These are phyloP conservation scores for Aspergillus olivimuriae DNA, from an alignment of 495 filamentous ascomycete species.

Conservation along the genomic window DNA sequence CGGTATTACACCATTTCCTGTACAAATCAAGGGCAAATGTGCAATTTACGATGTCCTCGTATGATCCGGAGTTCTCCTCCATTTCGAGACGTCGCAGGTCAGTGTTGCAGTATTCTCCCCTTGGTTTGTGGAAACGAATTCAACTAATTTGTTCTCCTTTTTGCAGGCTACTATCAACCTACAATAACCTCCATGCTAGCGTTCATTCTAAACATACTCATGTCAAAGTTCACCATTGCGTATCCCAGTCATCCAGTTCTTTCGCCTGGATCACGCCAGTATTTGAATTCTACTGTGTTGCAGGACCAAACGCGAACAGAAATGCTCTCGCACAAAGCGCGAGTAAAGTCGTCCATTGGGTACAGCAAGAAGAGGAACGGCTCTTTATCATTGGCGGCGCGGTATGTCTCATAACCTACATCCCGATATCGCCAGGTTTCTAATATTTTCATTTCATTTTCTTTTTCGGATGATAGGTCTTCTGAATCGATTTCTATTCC, in stretches of 20 bases:
- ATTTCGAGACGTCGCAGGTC: slow-evolving; percentile 60
- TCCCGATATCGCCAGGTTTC: neutral
- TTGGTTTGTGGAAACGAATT: neutral
- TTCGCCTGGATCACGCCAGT: slow-evolving; percentile 85
- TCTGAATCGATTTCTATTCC: slow-evolving; percentile 18
- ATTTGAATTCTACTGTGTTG: slow-evolving; percentile 92
- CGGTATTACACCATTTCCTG: slow-evolving; percentile 79
- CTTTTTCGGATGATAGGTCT: slow-evolving; percentile 18
- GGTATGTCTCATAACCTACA: slow-evolving; percentile 36
- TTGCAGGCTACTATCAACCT: slow-evolving; percentile 68
- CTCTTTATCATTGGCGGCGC: slow-evolving; percentile 93
- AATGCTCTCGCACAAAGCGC: slow-evolving; percentile 77
- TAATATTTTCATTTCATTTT: too few relatives aligned
- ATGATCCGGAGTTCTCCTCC: slow-evolving; percentile 61
- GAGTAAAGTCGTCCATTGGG: slow-evolving; percentile 82
- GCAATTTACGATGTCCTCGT: slow-evolving; percentile 88
- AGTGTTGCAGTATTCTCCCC: slow-evolving; percentile 1
- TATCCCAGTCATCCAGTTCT: slow-evolving; percentile 63
- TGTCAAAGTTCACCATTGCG: slow-evolving; percentile 77
- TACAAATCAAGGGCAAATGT: slow-evolving; percentile 93
- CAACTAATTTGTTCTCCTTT: slow-evolving; percentile 1
- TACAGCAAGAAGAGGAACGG: slow-evolving; percentile 81
- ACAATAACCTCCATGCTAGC: slow-evolving; percentile 74
- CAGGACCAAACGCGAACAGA: slow-evolving; percentile 70
- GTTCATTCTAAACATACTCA: slow-evolving; percentile 78